Base-by-base conservation (phyloP, 2,329 filamentous ascomycete species). In the Botrytis aclada region DNA sequence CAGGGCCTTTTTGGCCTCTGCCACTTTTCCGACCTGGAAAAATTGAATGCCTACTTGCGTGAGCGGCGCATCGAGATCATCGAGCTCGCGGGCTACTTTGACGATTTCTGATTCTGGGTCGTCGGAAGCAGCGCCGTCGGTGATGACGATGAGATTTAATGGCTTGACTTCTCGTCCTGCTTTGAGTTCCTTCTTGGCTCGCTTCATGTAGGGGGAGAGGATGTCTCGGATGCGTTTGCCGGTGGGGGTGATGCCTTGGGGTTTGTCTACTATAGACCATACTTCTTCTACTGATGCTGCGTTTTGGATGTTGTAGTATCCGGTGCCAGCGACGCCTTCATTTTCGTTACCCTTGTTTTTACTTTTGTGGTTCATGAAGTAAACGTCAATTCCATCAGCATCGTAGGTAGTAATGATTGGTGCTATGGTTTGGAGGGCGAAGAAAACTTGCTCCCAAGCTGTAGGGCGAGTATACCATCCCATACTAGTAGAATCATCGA, bases 401-500 rank as follows among this genome's bases (percentile, higher is more conserved):
- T 98, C 95, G 81, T 93, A 90, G 6, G 85, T 81, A 1, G 93
- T 93, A 83, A 95, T 97, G 79, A 97, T 92, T 0, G 93, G 93
- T 0, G 93, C 88, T 79, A 98, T 94, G 65, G 89, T 86, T 45
- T 86, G 83, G 3, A 98, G 87, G 1, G 92, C 93, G 14, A 87
- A 84, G 39, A 86, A 83, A 0, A 93, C 93, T 81, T 98, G 93
- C 20, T 83, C 82, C 95, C 95, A 98, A 34, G 86, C 87, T n/a
- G 64, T 60, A 70, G 51, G 29, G 6, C 16, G 4, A 9, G 54
- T 22, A 5, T 37, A 4, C 51, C 84, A 80, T 25, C 85, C 84
- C 95, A 98, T 98, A 77, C 92, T 95, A 8, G 89, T 89, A n/a
- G 91, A 94, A 84, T 98, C 95, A 80, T 98, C 95, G 80, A 98